Conservation (phyloP, 2,329 filamentous ascomycete species). For the Akanthomyces uredinophilus region DNA sequence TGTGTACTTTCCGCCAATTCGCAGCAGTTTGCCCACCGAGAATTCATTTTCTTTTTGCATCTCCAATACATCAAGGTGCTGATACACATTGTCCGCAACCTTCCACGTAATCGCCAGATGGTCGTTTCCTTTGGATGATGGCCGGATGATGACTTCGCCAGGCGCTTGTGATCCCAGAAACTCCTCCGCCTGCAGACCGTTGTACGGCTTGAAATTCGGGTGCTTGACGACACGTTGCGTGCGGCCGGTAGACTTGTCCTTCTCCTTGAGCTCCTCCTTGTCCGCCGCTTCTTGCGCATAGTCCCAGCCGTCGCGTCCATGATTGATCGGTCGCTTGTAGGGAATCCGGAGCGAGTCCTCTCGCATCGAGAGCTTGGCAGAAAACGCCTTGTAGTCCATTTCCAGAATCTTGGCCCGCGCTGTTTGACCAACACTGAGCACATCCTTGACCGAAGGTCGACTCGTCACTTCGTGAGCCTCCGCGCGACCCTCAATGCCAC, state of each 20-base stretch:
- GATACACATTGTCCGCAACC: conserved; percentile 90
- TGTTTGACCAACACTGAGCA: conserved; percentile 76
- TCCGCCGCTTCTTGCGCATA: conserved; percentile 74
- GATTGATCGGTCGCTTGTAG: conserved; percentile 64
- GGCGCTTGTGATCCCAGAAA: conserved; percentile 79
- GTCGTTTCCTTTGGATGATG: conserved; percentile 90
- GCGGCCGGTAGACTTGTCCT: conserved; percentile 78
- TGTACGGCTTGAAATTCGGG: conserved; percentile 91
- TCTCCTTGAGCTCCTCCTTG: conserved; percentile 76
- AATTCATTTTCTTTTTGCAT: conserved; percentile 97
- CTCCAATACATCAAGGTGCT: conserved; percentile 96
- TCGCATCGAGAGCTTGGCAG: conserved; percentile 76
- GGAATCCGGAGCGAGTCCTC: conserved; percentile 75
- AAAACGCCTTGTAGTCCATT: conserved; percentile 80
- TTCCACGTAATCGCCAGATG: conserved; percentile 98
- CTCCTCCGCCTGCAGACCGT: conserved; percentile 86
- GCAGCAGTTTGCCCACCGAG: conserved; percentile 78
- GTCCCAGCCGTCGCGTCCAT: conserved; percentile 81
- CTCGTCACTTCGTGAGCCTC: conserved; percentile 78
- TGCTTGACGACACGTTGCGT: conserved; percentile 96
- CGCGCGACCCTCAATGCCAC: conserved; percentile 84
- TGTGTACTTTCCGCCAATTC: conserved; percentile 80
- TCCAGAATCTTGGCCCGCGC: conserved; percentile 83
- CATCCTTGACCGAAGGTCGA: conserved; percentile 63
- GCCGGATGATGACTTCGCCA: conserved; percentile 91